Conservation (phyloP, 345 rosid genomes). For the Brassica rapa region DNA sequence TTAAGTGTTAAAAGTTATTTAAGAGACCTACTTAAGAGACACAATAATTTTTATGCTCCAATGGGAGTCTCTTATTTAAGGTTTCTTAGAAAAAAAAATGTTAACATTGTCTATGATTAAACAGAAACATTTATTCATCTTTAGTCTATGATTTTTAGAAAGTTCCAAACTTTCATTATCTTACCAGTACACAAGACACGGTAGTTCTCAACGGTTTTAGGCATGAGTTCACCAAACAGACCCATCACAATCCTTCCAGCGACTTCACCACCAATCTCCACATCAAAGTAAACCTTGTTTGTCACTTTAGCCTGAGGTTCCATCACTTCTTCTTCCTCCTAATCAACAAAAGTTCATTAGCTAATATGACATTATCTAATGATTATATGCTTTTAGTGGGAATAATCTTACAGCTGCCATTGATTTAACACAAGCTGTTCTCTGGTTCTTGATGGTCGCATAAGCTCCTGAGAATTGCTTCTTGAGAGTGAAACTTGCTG, state of each 20-base stretch:
- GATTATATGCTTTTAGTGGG: background rate
- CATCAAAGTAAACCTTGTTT: slow-evolving; percentile 78
- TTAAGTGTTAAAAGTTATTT: too few relatives aligned
- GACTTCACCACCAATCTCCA: slow-evolving; percentile 77
- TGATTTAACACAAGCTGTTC: slow-evolving; percentile 54
- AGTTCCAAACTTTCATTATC: background rate
- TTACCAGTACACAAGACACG: slow-evolving; percentile 82
- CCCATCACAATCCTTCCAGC: slow-evolving; percentile 86
- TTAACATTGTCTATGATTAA: too few relatives aligned
- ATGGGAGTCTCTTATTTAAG: too few relatives aligned
- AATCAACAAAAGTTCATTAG: slow-evolving; percentile 30
- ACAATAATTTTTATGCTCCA: too few relatives aligned
- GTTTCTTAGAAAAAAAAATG: too few relatives aligned
- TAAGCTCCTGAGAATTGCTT: slow-evolving; percentile 44
- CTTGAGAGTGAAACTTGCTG: slow-evolving; percentile 40
- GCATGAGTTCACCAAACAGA: slow-evolving; percentile 79
- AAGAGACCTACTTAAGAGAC: too few relatives aligned
- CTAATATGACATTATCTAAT: background rate
- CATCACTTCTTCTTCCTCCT: slow-evolving; percentile 40
- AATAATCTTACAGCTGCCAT: slow-evolving; percentile 49
- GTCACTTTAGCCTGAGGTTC: slow-evolving; percentile 69
- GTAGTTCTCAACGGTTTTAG: slow-evolving; percentile 83
- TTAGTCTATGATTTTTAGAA: too few relatives aligned
- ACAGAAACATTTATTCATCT: too few relatives aligned
- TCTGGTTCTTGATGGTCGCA: slow-evolving; percentile 39